Percentiles rank a stretch among this genome's conserved stretches.
phyloP scores from a whole-genome alignment of 768 basidiomycete species.

The Trametes elegans region DNA sequence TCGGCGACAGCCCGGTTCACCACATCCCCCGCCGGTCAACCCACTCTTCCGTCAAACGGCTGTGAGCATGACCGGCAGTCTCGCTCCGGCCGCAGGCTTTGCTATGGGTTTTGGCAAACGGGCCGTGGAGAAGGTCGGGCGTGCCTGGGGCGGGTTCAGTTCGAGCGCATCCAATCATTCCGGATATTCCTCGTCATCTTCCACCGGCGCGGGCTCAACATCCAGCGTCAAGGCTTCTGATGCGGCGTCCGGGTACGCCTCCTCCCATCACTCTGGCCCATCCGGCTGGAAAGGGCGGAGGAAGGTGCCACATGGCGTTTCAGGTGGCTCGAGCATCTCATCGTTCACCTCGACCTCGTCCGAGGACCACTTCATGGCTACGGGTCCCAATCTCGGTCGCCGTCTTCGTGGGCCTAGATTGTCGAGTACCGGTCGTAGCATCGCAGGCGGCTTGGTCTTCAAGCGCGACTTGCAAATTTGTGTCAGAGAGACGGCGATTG shows the following conservation, averaged over 20 bases:
- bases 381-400: conserved; percentile 54
- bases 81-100: conserved; percentile 71
- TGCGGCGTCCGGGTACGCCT: conserved; percentile 10
- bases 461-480: conserved; percentile 55
- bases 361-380: conserved; percentile 45
- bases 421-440: conserved; percentile 30
- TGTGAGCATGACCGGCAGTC: conserved; percentile 66
- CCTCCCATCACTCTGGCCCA: conserved; percentile 18
- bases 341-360: conserved; percentile 46
- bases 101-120: conserved; percentile 54
- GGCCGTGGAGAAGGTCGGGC: conserved; percentile 68
- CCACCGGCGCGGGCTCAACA: conserved; percentile 31
- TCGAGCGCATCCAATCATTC: conserved; percentile 28
- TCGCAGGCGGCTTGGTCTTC: conserved; percentile 59
- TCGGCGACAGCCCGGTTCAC: conserved; percentile 20
- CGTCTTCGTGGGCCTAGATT: conserved; percentile 54
- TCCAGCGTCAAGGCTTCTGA: conserved; percentile 18
- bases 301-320: conserved; percentile 61
- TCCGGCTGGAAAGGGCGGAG: conserved; percentile 35
- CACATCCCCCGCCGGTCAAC: conserved; percentile 21
- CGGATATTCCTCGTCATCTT: conserved; percentile 48
- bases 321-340: conserved; percentile 52
- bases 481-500: conserved; percentile 55
- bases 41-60: conserved; percentile 58
- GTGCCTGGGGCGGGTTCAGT: conserved; percentile 53